Evolutionary conservation across 805 yeast genomes (phyloP).

Genomic region (Ogataea corticis): DNA sequence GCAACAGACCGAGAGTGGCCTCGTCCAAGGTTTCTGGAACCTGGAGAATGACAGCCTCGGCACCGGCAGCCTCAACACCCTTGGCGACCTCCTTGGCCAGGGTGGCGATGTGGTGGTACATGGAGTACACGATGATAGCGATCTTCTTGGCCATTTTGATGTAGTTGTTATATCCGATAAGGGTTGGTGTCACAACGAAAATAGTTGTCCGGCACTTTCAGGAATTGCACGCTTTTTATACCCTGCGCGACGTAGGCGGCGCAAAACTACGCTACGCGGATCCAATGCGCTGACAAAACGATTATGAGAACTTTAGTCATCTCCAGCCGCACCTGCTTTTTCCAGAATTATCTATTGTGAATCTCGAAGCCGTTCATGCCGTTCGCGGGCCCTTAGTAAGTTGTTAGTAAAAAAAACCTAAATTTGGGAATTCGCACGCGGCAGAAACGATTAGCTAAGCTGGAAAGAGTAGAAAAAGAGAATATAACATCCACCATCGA

Average conservation of each 20-base stretch:
- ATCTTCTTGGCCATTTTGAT: slow-evolving; percentile 24
- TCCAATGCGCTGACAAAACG: no score
- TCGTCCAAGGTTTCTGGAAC: slow-evolving; percentile 73
- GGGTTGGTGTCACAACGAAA: no score
- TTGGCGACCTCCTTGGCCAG: slow-evolving; percentile 68
- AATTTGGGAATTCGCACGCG: not conserved
- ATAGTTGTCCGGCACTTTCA: no score
- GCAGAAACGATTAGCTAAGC: not conserved
- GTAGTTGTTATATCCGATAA: no score
- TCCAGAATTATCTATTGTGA: not conserved
- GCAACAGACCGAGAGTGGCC: slow-evolving; percentile 53
- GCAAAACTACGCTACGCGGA: no score
- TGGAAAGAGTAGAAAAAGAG: no score
- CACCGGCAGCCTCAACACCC: slow-evolving; percentile 74
- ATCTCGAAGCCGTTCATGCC: not conserved
- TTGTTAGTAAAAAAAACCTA: not conserved
- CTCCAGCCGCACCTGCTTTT: not conserved
- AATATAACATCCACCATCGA: no score
- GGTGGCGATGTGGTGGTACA: slow-evolving; percentile 72
- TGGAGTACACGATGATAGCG: slow-evolving; percentile 61
- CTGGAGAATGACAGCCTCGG: slow-evolving; percentile 66
- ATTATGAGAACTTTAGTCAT: no score
- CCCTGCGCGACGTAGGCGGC: no score
- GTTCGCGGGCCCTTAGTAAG: slow-evolving; percentile 1
- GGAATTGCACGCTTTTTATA: no score